These are phyloP conservation scores for Nemania diffusa DNA, from an alignment of 2,329 filamentous ascomycete genomes.

Conservation along the genomic window DNA sequence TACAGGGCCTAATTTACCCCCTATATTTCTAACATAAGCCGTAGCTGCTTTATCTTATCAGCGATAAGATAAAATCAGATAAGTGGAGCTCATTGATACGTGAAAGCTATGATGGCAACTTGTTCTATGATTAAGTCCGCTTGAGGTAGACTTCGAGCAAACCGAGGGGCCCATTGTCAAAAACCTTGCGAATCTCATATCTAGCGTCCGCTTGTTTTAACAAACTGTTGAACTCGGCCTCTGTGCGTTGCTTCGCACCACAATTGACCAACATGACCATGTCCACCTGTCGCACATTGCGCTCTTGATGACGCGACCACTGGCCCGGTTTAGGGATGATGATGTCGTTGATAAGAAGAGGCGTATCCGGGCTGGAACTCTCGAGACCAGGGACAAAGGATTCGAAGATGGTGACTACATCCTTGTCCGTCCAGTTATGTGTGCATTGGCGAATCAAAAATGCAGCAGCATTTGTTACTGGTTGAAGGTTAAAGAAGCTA, in stretches of 20 bases:
- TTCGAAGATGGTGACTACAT: constrained; percentile 27
- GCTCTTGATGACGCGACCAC: not conserved
- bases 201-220: not conserved
- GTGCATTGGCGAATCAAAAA: constrained; percentile 44
- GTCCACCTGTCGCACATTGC: not conserved
- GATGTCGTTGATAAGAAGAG: constrained; percentile 26
- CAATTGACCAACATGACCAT: constrained; percentile 13
- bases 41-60: too few species aligned
- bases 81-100: not conserved
- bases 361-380: constrained; percentile 10
- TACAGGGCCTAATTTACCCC: too few species aligned
- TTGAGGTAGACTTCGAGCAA: constrained; percentile 6
- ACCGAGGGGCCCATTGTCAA: not conserved
- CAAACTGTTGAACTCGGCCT: not conserved
- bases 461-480: constrained; percentile 25
- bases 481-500: constrained; percentile 46
- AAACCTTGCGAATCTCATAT: not conserved
- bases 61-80: too few species aligned
- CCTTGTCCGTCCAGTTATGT: constrained; percentile 31
- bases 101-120: not conserved
- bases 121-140: not conserved
- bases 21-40: too few species aligned
- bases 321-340: not conserved
- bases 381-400: constrained; percentile 22
- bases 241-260: constrained; percentile 5